A percentile compares a stretch with the other conserved stretches of the same genome.
Conservation (phyloP, 2,329 filamentous ascomycete genomes). For the Pyricularia sp. region DNA sequence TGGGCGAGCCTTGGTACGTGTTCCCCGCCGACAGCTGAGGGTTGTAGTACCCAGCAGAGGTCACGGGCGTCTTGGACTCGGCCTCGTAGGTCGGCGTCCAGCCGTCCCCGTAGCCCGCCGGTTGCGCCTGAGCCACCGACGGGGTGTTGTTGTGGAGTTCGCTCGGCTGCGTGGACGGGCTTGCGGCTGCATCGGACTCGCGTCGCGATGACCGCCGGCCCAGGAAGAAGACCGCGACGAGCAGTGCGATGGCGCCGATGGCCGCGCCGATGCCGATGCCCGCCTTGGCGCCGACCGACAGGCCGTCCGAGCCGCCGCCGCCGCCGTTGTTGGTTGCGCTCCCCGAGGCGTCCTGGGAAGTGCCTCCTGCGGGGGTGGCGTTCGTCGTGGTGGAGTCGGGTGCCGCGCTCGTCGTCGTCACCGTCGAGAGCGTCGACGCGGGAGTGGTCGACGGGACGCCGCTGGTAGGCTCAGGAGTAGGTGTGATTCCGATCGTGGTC, state of each 20-base stretch:
- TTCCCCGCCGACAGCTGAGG: not conserved
- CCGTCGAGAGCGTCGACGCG: not conserved
- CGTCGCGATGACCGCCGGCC: constrained; percentile 1
- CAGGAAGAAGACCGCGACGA: not conserved
- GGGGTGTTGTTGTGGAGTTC: not conserved
- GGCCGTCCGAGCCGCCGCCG: not conserved
- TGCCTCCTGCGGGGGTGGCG: not conserved
- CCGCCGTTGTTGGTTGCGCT: not conserved
- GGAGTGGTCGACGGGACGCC: not conserved
- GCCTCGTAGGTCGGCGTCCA: constrained; percentile 39
- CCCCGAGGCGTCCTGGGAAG: not conserved
- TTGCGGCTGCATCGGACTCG: not conserved
- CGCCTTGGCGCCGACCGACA: constrained; percentile 2
- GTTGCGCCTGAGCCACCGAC: not conserved
- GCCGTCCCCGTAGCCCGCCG: not conserved
- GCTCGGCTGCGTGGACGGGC: not conserved
- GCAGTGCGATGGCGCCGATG: constrained; percentile 2
- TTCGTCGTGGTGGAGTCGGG: not conserved
- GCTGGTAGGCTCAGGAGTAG: not conserved
- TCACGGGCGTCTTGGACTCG: constrained; percentile 22
- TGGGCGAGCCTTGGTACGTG: not conserved
- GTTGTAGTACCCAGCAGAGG: not conserved
- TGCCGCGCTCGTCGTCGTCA: not conserved
- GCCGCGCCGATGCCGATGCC: constrained; percentile 7
- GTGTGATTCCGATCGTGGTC: not conserved